phyloP scores from a whole-genome alignment of 352 stramenopile genomes.

The Phytopythium delawarense region DNA sequence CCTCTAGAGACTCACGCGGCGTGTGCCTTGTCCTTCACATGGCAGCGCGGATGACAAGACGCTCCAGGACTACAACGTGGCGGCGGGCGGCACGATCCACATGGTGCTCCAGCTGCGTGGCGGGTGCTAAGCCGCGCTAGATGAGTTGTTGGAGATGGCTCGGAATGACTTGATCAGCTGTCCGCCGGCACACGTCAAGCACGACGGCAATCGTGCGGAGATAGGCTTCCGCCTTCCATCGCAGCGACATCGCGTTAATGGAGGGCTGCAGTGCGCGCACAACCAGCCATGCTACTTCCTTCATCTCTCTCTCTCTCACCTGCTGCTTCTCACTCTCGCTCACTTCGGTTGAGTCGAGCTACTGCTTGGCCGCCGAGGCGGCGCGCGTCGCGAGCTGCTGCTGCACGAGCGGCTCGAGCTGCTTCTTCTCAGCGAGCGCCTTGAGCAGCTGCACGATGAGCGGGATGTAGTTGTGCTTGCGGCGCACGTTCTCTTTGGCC shows the following conservation, averaged over 20 bases:
- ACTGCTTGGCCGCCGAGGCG: slow-evolving; percentile 17
- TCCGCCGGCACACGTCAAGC: not conserved
- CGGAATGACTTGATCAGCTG: not conserved
- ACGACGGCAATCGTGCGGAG: not conserved
- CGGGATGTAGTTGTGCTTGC: slow-evolving; percentile 97
- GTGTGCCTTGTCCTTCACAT: slow-evolving; percentile 8
- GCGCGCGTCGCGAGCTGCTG: slow-evolving; percentile 40
- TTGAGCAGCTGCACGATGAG: slow-evolving; percentile 94
- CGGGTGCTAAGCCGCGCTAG: slow-evolving; percentile 47
- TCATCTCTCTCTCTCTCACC: not conserved
- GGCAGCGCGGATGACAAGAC: slow-evolving; percentile 93
- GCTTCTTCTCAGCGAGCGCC: slow-evolving; percentile 86
- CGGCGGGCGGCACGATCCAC: slow-evolving; percentile 96
- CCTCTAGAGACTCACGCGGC: not conserved
- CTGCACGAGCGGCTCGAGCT: slow-evolving; percentile 78
- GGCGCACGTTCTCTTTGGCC: slow-evolving; percentile 89
- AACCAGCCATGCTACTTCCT: not conserved
- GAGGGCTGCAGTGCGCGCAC: not conserved
- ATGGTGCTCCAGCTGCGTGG: slow-evolving; percentile 98
- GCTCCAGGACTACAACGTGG: slow-evolving; percentile 96
- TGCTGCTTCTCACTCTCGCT: not conserved
- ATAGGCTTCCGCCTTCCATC: not conserved
- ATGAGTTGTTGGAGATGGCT: not conserved
- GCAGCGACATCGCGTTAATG: not conserved
- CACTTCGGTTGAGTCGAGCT: not conserved